Evolutionary conservation across 441 rosid genomes (phyloP).

Genomic region (Eruca vesicaria): DNA sequence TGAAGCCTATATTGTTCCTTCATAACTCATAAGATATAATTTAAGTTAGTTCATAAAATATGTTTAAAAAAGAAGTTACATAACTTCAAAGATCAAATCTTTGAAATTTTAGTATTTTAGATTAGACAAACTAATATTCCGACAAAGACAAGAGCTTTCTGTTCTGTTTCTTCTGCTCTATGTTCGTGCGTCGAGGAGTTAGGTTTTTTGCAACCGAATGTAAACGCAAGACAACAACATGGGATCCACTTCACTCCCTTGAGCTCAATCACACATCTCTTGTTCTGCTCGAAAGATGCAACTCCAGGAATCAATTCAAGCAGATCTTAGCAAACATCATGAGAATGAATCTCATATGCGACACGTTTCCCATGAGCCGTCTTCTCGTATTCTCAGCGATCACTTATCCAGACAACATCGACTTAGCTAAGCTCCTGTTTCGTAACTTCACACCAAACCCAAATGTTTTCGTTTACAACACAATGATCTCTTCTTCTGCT

Average conservation of each 20-base stretch:
- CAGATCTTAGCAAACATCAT: conserved; percentile 52
- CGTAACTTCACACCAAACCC: conserved; percentile 46
- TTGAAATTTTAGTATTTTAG: no score
- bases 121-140: background rate
- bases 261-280: conserved; percentile 47
- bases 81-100: no score
- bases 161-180: background rate
- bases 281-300: conserved; percentile 49
- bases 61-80: no score
- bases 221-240: conserved; percentile 28
- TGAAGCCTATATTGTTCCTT: no score
- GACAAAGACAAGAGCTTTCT: background rate
- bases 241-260: conserved; percentile 54
- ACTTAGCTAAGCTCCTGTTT: conserved; percentile 45
- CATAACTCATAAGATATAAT: no score
- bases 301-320: conserved; percentile 43
- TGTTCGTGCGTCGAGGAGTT: conserved; percentile 28
- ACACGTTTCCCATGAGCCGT: conserved; percentile 65
- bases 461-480: conserved; percentile 48
- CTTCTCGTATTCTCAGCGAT: conserved; percentile 51
- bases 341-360: conserved; percentile 47
- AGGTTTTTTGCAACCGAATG: conserved; percentile 32
- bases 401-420: conserved; percentile 48
- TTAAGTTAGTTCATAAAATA: no score
- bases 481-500: conserved; percentile 47